A percentile compares a stretch with the other conserved stretches of the same genome.
Evolutionary conservation across 2,329 filamentous ascomycete genomes (phyloP).

Genomic region (Endocalyx cinctus): DNA sequence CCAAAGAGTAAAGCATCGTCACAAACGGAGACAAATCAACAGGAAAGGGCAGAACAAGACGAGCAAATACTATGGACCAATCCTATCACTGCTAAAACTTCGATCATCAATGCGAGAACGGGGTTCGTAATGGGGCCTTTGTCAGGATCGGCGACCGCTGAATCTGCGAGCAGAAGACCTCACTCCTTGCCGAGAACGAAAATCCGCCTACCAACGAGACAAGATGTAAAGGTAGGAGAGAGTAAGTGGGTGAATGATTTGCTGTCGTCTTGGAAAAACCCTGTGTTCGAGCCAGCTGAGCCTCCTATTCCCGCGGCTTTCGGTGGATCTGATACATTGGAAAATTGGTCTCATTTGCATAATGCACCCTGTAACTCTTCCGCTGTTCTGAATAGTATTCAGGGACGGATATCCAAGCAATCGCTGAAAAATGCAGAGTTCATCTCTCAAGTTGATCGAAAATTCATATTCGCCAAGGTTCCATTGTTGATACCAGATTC

Average conservation of each 20-base stretch:
- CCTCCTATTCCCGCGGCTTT: conserved; percentile 38
- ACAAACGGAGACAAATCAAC: no score
- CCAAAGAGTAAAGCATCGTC: no score
- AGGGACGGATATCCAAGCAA: conserved; percentile 55
- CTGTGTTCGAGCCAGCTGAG: conserved; percentile 58
- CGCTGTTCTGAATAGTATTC: no score
- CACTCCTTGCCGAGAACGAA: conserved; percentile 8
- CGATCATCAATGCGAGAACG: conserved; percentile 50
- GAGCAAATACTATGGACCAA: conserved; percentile 53
- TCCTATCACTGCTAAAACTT: conserved; percentile 49
- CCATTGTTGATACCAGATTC: conserved; percentile 16
- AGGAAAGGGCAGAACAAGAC: no score
- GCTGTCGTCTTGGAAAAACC: conserved; percentile 67
- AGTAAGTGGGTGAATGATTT: conserved; percentile 56
- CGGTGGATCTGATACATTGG: no score
- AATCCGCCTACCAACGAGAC: conserved; percentile 9
- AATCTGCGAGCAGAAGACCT: conserved; percentile 20
- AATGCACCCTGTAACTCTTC: no score
- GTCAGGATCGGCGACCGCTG: no score
- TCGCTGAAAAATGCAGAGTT: conserved; percentile 58
- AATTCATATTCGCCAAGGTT: conserved; percentile 76
- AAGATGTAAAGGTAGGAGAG: conserved; percentile 9
- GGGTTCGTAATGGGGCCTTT: conserved; percentile 45
- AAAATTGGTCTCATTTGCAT: no score
- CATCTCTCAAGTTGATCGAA: conserved; percentile 79